These are phyloP conservation scores for Saccharum hybrid DNA, from an alignment of 202 grass and related monocot genomes.

Conservation along the genomic window DNA sequence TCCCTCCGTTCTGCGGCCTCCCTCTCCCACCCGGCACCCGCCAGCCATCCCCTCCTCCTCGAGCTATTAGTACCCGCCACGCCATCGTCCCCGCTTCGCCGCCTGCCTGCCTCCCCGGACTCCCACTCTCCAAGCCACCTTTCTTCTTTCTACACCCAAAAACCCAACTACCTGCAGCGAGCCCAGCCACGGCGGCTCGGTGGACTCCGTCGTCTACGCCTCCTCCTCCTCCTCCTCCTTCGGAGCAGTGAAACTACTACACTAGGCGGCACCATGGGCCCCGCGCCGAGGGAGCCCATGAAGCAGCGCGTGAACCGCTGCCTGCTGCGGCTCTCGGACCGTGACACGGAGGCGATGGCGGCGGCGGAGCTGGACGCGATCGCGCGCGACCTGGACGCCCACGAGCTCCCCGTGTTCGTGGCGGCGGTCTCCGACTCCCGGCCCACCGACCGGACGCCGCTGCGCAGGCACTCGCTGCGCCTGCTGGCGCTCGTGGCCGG, in stretches of 20 bases:
- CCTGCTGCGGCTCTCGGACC: constrained; percentile 76
- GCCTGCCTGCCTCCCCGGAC: background rate
- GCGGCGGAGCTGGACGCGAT: constrained; percentile 86
- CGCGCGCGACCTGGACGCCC: constrained; percentile 62
- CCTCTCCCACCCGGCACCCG: too few species aligned
- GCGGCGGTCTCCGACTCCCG: constrained; percentile 83
- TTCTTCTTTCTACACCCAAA: background rate
- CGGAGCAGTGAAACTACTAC: background rate
- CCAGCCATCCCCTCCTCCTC: constrained; percentile 21
- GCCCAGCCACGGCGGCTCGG: background rate
- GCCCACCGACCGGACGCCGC: constrained; percentile 70
- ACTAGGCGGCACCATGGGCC: constrained; percentile 34
- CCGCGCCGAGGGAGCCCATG: constrained; percentile 54
- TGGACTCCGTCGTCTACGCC: background rate
- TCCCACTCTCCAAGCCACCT: background rate
- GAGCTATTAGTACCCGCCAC: constrained; percentile 50
- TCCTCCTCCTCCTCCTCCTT: background rate
- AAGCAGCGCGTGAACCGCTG: constrained; percentile 91
- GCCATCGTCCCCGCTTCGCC: background rate
- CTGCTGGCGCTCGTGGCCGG: constrained; percentile 69
- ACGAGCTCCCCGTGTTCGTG: constrained; percentile 67
- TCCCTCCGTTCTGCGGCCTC: background rate
- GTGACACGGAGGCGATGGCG: constrained; percentile 97
- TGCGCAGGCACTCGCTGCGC: constrained; percentile 88
- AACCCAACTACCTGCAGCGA: background rate